These are phyloP conservation scores for Aspergillus steynii DNA, from an alignment of 495 filamentous ascomycete species.

Conservation along the genomic window DNA sequence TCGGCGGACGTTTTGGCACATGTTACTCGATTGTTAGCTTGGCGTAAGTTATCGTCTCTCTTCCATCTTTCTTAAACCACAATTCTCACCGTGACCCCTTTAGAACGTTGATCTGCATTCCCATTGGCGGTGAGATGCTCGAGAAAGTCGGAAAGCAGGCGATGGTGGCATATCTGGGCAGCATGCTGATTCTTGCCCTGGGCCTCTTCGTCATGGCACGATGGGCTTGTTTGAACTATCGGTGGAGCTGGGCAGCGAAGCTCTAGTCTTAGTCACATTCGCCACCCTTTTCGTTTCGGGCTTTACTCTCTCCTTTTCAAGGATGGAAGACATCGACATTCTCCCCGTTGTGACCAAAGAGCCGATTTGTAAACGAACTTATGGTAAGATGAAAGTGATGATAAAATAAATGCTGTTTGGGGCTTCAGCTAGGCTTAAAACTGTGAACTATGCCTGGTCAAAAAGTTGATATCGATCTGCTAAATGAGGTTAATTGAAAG, in stretches of 20 bases:
- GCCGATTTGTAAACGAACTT: too few relatives aligned
- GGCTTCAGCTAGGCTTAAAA: not conserved
- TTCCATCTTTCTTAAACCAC: not conserved
- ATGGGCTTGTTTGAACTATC: slow-evolving; percentile 51
- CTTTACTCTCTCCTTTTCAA: too few relatives aligned
- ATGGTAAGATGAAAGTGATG: not conserved
- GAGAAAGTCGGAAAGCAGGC: slow-evolving; percentile 37
- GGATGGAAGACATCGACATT: too few relatives aligned
- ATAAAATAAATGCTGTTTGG: not conserved
- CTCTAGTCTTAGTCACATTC: slow-evolving; percentile 21
- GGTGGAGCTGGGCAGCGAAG: slow-evolving; percentile 45
- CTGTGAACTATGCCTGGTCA: not conserved
- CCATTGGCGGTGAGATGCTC: slow-evolving; percentile 44
- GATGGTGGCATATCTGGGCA: slow-evolving; percentile 39
- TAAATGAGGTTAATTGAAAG: too few relatives aligned
- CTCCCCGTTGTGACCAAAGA: too few relatives aligned
- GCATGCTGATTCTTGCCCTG: slow-evolving; percentile 38
- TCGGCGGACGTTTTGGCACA: slow-evolving; percentile 66
- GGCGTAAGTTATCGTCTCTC: slow-evolving; percentile 35
- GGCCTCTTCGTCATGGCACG: slow-evolving; percentile 43
- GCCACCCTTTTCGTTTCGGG: too few relatives aligned
- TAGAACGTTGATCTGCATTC: slow-evolving; percentile 42
- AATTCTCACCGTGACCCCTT: not conserved
- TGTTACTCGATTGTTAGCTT: slow-evolving; percentile 66
- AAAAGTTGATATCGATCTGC: not conserved